Conservation (phyloP, 176 grass and related monocot genomes). For the Triticum turgidum region DNA sequence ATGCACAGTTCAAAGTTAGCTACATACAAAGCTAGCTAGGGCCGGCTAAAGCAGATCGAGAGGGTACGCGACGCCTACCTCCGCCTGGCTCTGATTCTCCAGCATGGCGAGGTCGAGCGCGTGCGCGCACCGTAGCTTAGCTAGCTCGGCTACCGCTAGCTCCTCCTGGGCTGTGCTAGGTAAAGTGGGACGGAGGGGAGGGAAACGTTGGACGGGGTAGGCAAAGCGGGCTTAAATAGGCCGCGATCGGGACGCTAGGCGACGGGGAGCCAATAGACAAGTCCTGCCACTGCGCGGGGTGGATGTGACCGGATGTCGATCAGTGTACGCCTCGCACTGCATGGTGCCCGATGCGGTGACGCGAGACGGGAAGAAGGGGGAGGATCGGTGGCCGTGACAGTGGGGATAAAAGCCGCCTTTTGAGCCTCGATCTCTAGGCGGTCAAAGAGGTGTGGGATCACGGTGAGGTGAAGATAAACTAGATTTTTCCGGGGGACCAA, state of each 20-base stretch:
- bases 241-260: neutral
- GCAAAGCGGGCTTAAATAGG: slow-evolving; percentile 46
- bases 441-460: slow-evolving; percentile 19
- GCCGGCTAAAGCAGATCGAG: neutral
- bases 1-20: neutral
- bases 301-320: slow-evolving; percentile 17
- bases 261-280: slow-evolving; percentile 20
- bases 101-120: slow-evolving; percentile 36
- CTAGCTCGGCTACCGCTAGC: neutral
- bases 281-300: neutral
- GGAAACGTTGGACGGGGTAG: slow-evolving; percentile 42
- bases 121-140: neutral
- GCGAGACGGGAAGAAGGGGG: neutral
- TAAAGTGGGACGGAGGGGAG: slow-evolving; percentile 17
- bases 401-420: neutral
- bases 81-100: slow-evolving; percentile 70
- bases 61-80: slow-evolving; percentile 30
- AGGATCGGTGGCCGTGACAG: neutral
- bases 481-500: neutral
- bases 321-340: neutral
- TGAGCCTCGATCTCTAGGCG: neutral
- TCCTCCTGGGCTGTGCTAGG: neutral
- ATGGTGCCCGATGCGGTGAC: neutral
- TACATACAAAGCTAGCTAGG: neutral
- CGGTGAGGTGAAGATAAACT: neutral